These are phyloP conservation scores for Dichotomopilus funicola DNA, from an alignment of 2,329 filamentous ascomycete species.

Conservation along the genomic window DNA sequence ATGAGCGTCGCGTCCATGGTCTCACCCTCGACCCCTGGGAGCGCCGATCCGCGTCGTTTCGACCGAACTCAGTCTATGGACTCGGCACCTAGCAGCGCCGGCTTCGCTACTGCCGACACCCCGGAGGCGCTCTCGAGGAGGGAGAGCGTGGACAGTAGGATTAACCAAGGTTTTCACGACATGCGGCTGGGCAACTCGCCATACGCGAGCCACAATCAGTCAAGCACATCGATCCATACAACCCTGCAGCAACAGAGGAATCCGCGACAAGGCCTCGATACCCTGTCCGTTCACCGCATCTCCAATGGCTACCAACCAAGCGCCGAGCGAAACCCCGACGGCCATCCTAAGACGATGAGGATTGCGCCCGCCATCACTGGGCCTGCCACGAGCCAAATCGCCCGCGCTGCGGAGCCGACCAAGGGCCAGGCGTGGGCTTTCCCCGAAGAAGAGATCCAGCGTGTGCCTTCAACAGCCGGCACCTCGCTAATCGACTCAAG, in stretches of 20 bases:
- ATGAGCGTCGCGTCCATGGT: conserved; percentile 64
- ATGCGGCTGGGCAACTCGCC: conserved; percentile 64
- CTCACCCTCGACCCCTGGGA: conserved; percentile 48
- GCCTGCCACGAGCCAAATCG: conserved; percentile 57
- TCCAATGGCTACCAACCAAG: conserved; percentile 60
- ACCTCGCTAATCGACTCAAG: conserved; percentile 56
- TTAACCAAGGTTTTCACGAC: conserved; percentile 65
- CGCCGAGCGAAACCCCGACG: conserved; percentile 51
- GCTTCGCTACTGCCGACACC: conserved; percentile 30
- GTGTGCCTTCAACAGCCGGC: conserved; percentile 40
- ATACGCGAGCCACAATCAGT: conserved; percentile 71
- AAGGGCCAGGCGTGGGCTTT: conserved; percentile 83
- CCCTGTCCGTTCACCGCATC: conserved; percentile 50
- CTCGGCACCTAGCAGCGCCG: conserved; percentile 30
- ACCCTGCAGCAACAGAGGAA: conserved; percentile 62
- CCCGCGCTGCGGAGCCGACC: conserved; percentile 67
- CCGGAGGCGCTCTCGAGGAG: conserved; percentile 52
- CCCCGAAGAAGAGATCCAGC: conserved; percentile 62
- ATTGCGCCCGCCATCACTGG: conserved; percentile 73
- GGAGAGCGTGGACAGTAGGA: conserved; percentile 73
- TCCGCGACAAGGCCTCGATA: conserved; percentile 46
- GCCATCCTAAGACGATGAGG: conserved; percentile 46
- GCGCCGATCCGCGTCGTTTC: conserved; percentile 38
- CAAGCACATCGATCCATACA: conserved; percentile 67
- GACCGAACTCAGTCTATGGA: conserved; percentile 38